Evolutionary conservation across 345 rosid genomes (phyloP), one percentile per base, ranked within the genome.

Genomic region (Heritiera fomes): DNA sequence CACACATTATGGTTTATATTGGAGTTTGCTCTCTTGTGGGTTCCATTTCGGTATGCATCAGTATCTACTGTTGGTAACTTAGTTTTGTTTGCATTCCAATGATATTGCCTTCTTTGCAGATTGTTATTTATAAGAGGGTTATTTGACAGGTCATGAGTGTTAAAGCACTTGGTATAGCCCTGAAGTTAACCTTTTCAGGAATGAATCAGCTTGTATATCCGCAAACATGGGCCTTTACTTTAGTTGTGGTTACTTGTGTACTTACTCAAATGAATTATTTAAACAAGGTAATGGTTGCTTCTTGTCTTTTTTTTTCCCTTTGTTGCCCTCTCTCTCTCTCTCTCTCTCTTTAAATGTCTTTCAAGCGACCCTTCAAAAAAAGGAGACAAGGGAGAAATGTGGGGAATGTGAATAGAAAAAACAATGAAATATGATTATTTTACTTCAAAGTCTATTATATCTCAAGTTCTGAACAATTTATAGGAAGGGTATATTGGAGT

Each of bases 11-110:
- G 98, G 97, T 94, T 79, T 96, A 92, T 66, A 91, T 94, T 64
- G 98, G 97, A 58, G 88, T 96, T 74, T 96, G 98, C 79, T 96
- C 99, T 64, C 97, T 96, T 76, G 93, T 96, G 80, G 99, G 99
- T 64, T 96, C 99, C 69, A 85, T 96, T 67, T 92, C 99, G 89
- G 99, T 96, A 90, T 77, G 97, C 65, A 68, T 65, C 12, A 71
- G 3, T 73, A 15, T 46, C 10, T 43, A 49, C 59, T 76, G 49
- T 64, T 64, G 61, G 47, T 50, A 13, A 38, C 46, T 50, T 49
- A 43, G 18, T 50, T 52, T 38, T 64, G 11, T 55, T 77, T 53
- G 28, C 64, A 34, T 59, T 69, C 72, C 43, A 59, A 53, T 47
- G 38, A 23, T 8, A 30, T 75, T 11, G 40, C 50, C 14, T 56